These are phyloP conservation scores for Paxillus rubicundulus DNA, from an alignment of 768 basidiomycete genomes.

Conservation along the genomic window DNA sequence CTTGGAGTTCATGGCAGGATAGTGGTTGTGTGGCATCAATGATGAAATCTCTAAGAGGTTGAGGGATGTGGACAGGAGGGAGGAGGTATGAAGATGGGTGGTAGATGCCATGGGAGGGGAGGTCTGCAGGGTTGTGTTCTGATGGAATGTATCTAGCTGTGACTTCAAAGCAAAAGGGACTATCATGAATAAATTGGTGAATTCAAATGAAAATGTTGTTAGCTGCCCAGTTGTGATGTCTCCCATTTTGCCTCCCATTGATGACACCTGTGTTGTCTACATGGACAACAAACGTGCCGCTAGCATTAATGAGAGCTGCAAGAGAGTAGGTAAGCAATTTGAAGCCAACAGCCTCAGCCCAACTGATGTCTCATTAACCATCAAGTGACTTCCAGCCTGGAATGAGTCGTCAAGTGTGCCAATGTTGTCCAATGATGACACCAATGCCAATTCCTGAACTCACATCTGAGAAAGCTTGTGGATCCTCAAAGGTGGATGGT, in stretches of 20 bases:
- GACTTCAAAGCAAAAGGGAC: background rate
- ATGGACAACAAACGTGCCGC: background rate
- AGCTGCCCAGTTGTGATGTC: constrained; percentile 4
- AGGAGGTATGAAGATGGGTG: too few relatives aligned
- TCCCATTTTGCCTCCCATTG: constrained; percentile 5
- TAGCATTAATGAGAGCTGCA: background rate
- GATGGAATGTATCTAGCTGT: background rate
- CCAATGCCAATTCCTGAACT: constrained; percentile 16
- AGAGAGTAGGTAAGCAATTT: constrained; percentile 7
- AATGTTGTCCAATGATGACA: constrained; percentile 15
- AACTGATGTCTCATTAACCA: constrained; percentile 11
- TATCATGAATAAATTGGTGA: background rate
- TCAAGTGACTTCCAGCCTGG: constrained; percentile 6
- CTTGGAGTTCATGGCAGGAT: too few relatives aligned
- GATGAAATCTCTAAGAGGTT: too few relatives aligned
- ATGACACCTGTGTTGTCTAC: constrained; percentile 11
- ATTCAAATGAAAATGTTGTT: constrained; percentile 11
- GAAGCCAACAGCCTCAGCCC: constrained; percentile 18
- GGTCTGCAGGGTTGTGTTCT: constrained; percentile 6
- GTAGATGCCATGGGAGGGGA: constrained; percentile 1
- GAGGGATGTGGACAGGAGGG: background rate
- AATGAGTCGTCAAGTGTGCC: constrained; percentile 26
- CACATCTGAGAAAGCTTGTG: constrained; percentile 12
- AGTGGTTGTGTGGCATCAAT: too few relatives aligned
- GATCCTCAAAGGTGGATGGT: background rate